Percentiles rank a stretch among this genome's conserved stretches.
Evolutionary conservation across 148 eudicot genomes (phyloP).

Genomic region (Cornus kousa): DNA sequence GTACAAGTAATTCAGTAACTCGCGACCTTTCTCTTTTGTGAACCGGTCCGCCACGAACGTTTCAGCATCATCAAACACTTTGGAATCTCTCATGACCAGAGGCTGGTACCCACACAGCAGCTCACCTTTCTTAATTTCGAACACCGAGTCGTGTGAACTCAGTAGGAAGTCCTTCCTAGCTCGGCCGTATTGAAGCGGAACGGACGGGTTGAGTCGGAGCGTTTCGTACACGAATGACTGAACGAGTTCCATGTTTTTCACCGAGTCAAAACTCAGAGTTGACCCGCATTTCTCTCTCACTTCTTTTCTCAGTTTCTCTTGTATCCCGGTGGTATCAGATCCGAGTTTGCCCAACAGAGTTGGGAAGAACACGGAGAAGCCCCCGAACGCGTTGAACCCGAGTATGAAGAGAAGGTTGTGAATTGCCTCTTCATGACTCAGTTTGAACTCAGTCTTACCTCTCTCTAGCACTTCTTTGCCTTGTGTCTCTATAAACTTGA

Average conservation of each 20-base stretch:
- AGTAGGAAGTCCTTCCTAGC: constrained; percentile 75
- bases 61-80: constrained; percentile 69
- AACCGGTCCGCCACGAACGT: constrained; percentile 54
- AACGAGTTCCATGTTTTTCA: constrained; percentile 53
- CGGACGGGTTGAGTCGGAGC: constrained; percentile 71
- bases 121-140: constrained; percentile 79
- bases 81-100: constrained; percentile 70
- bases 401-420: constrained; percentile 70
- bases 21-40: constrained; percentile 40
- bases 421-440: constrained; percentile 48
- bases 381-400: constrained; percentile 89
- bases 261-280: constrained; percentile 33
- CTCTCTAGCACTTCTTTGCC: constrained; percentile 47
- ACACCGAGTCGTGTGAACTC: constrained; percentile 52
- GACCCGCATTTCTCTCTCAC: constrained; percentile 40
- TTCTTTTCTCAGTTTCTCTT: constrained; percentile 49
- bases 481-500: constrained; percentile 42
- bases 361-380: constrained; percentile 55
- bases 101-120: constrained; percentile 78
- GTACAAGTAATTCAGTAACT: constrained; percentile 59
- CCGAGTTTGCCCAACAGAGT: constrained; percentile 35
- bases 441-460: constrained; percentile 54
- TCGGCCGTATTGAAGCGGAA: constrained; percentile 66
- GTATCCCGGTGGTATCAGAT: constrained; percentile 35
- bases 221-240: constrained; percentile 80